phyloP scores from a whole-genome alignment of 495 filamentous ascomycete genomes.

The Mycothermus thermophilus region DNA sequence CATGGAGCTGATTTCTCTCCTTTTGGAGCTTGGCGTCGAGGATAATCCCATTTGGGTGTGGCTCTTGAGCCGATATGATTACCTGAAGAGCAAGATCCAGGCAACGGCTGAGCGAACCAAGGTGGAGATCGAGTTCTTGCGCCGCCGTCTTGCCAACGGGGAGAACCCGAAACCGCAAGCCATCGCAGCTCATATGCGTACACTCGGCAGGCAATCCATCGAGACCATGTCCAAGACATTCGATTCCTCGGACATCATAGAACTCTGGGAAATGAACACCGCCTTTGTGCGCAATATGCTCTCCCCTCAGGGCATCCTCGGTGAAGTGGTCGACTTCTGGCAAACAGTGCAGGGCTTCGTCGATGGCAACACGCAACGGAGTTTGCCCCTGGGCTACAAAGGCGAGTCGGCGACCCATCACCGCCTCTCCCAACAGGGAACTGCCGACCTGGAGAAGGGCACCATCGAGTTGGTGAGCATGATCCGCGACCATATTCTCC shows the following conservation, averaged over 20 bases:
- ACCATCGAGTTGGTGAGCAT: slow-evolving; percentile 66
- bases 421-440: slow-evolving; percentile 56
- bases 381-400: slow-evolving; percentile 70
- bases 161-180: slow-evolving; percentile 55
- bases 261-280: slow-evolving; percentile 79
- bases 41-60: slow-evolving; percentile 95
- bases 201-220: slow-evolving; percentile 47
- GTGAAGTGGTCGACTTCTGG: slow-evolving; percentile 88
- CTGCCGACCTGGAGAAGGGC: slow-evolving; percentile 60
- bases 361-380: slow-evolving; percentile 66
- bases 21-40: slow-evolving; percentile 82
- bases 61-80: slow-evolving; percentile 77
- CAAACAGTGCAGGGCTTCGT: slow-evolving; percentile 84
- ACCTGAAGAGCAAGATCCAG: slow-evolving; percentile 70
- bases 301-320: slow-evolving; percentile 61
- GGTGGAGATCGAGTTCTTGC: slow-evolving; percentile 81
- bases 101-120: slow-evolving; percentile 66
- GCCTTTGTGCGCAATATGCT: slow-evolving; percentile 59
- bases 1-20: slow-evolving; percentile 74
- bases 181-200: slow-evolving; percentile 58
- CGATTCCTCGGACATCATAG: slow-evolving; percentile 63
- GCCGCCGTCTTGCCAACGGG: slow-evolving; percentile 59
- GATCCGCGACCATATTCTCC: slow-evolving; percentile 60
- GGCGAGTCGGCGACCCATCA: slow-evolving; percentile 75
- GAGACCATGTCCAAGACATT: slow-evolving; percentile 41